phyloP scores from a whole-genome alignment of 169 alveolate genomes.

The Cystoisospora suis region DNA sequence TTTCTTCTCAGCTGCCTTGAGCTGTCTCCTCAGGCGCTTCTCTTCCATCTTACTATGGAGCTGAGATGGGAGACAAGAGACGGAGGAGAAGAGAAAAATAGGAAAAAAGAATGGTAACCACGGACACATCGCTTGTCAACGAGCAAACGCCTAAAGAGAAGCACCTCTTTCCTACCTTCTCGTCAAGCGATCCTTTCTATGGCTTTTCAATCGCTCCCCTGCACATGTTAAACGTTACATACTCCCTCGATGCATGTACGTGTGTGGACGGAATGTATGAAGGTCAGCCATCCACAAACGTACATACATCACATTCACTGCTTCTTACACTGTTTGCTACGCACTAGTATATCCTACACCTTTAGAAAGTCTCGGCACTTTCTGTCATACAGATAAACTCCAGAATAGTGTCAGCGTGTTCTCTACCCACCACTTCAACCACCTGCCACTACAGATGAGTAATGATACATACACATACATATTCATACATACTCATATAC shows the following conservation, averaged over 20 bases:
- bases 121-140: background rate
- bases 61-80: background rate
- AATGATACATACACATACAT: background rate
- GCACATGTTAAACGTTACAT: too few relatives aligned
- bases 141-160: background rate
- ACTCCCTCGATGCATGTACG: too few relatives aligned
- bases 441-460: background rate
- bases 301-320: too few relatives aligned
- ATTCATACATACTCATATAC: background rate
- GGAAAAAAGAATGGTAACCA: background rate
- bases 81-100: background rate
- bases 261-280: too few relatives aligned
- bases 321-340: too few relatives aligned
- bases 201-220: too few relatives aligned
- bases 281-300: too few relatives aligned
- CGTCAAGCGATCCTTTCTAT: too few relatives aligned
- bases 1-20: background rate
- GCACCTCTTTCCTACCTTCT: too few relatives aligned
- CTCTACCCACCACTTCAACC: background rate
- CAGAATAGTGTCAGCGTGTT: background rate
- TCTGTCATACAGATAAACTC: background rate
- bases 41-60: conserved; percentile 7
- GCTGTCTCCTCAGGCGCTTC: conserved; percentile 21
- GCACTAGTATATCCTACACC: too few relatives aligned
- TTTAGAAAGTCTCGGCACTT: too few relatives aligned